Evolutionary conservation across 1,139 yeast species (phyloP).

Genomic region (Debaryomyces sp.): DNA sequence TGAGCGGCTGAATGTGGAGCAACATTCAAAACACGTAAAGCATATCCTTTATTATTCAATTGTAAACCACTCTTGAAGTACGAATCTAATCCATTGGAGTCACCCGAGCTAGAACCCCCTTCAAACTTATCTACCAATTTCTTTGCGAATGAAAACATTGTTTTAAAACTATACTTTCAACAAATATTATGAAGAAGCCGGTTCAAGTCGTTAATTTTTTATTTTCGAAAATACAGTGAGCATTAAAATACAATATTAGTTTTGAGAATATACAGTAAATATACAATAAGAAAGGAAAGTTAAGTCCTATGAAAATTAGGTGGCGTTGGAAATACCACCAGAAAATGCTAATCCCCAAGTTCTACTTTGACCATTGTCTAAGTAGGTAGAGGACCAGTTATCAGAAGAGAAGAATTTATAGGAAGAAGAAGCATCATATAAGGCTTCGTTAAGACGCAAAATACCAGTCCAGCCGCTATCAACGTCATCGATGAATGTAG

Average conservation of each 20-base stretch:
- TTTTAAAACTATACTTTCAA: neutral
- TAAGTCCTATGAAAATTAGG: constrained; percentile 1
- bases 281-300: neutral
- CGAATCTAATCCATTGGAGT: constrained; percentile 39
- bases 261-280: neutral
- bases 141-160: constrained; percentile 88
- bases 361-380: constrained; percentile 87
- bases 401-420: constrained; percentile 66
- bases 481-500: constrained; percentile 53
- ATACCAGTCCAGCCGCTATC: constrained; percentile 90
- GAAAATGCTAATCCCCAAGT: constrained; percentile 88
- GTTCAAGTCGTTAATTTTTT: neutral
- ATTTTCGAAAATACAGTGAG: neutral
- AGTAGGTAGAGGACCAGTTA: constrained; percentile 48
- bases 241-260: neutral
- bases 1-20: constrained; percentile 45
- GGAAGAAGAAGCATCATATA: constrained; percentile 67
- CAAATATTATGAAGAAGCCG: neutral
- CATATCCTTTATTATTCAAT: constrained; percentile 47
- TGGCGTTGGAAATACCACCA: constrained; percentile 45
- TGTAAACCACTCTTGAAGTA: constrained; percentile 52
- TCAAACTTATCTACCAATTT: constrained; percentile 80
- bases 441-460: constrained; percentile 74
- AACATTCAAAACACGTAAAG: constrained; percentile 43
- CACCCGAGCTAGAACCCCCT: constrained; percentile 35